These are phyloP conservation scores for barrel medic (Medicago truncatula) DNA, from an alignment of 306 rosid genomes.

Conservation along the genomic window MtrunA17r5.0-ANR NC_053049.1:48969001-48969500, in stretches of 20 bases:
- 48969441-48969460: slow-evolving; percentile 15
- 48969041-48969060: too few species aligned
- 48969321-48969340: slow-evolving; percentile 20
- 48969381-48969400: slow-evolving; percentile 2
- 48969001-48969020: too few species aligned
- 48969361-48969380: slow-evolving; percentile 30
- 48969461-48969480: not conserved
- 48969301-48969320: slow-evolving; percentile 35
- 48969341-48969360: slow-evolving; percentile 12
- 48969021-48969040: too few species aligned
- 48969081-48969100: too few species aligned
- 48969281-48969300: slow-evolving; percentile 39
- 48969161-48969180: too few species aligned
- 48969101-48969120: too few species aligned
- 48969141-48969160: too few species aligned
- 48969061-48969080: too few species aligned
- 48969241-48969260: not conserved
- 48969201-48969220: too few species aligned
- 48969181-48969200: too few species aligned
- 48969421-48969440: slow-evolving; percentile 34
- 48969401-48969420: too few species aligned
- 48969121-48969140: too few species aligned
- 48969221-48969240: not conserved
- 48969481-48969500: not conserved
- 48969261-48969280: slow-evolving; percentile 28